Conservation (phyloP, 2,329 filamentous ascomycete genomes). For the Emergomyces orientalis region DNA sequence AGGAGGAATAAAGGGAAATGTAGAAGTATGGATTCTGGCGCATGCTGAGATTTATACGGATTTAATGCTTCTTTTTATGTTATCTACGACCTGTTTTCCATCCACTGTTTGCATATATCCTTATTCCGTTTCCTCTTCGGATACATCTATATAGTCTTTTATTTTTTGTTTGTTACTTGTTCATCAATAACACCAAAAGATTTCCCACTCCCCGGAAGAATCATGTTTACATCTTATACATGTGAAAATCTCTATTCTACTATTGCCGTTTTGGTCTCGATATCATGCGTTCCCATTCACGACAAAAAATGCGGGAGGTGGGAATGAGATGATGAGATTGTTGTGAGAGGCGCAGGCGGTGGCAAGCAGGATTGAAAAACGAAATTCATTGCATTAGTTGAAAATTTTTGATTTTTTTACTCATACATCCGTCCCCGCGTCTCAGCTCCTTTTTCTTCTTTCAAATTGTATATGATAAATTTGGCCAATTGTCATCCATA, state of each 20-base stretch:
- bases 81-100: background rate
- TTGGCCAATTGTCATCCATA: background rate
- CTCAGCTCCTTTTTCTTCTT: background rate
- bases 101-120: background rate
- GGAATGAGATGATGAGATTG: background rate
- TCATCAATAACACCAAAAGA: background rate
- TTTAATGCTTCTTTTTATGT: background rate
- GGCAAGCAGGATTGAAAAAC: background rate
- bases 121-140: background rate
- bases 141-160: background rate
- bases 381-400: background rate
- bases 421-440: background rate
- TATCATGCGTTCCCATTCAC: background rate
- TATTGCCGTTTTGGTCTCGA: background rate
- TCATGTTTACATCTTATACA: background rate
- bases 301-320: background rate
- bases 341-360: background rate
- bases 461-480: background rate
- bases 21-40: background rate
- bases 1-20: slow-evolving; percentile 10
- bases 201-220: background rate
- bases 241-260: background rate
- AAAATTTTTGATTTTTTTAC: background rate
- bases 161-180: background rate
- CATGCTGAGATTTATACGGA: background rate